These are phyloP conservation scores for Dryadomyces quercivorus DNA, from an alignment of 2,329 filamentous ascomycete species.

Conservation along the genomic window DNA sequence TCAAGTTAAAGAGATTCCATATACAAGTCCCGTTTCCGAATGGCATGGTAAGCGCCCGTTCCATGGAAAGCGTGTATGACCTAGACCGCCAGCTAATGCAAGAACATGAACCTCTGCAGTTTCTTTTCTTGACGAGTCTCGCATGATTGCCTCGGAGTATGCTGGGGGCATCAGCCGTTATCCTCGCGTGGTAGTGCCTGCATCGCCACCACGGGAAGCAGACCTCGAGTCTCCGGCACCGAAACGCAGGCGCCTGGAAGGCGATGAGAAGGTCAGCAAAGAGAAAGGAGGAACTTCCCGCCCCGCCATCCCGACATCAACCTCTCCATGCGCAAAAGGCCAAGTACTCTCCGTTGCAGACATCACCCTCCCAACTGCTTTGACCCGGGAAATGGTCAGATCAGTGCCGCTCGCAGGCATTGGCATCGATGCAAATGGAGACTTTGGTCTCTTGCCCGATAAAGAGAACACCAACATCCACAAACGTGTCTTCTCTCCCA, in stretches of 20 bases:
- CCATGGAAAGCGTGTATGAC: not conserved
- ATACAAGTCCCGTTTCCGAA: slow-evolving; percentile 47
- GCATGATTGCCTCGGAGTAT: slow-evolving; percentile 84
- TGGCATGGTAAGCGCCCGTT: slow-evolving; percentile 39
- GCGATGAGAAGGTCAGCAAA: not conserved
- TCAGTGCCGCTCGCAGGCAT: not conserved
- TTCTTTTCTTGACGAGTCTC: slow-evolving; percentile 77
- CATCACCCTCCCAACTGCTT: not conserved
- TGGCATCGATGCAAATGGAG: not conserved
- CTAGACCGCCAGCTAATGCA: not conserved
- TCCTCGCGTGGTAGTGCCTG: slow-evolving; percentile 32
- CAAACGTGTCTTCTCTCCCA: slow-evolving; percentile 20
- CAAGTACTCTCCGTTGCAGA: not conserved
- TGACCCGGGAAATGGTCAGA: not conserved
- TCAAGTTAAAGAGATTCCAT: slow-evolving; percentile 56
- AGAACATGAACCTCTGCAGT: slow-evolving; percentile 29
- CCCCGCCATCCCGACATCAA: too few relatives aligned
- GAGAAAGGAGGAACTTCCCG: too few relatives aligned
- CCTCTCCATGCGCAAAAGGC: too few relatives aligned
- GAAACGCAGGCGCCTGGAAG: not conserved
- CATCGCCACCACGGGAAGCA: slow-evolving; percentile 16
- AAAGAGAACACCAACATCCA: slow-evolving; percentile 16
- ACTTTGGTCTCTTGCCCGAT: slow-evolving; percentile 2
- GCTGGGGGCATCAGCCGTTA: slow-evolving; percentile 67
- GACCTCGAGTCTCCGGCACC: not conserved